Base-by-base conservation (phyloP, 2,329 filamentous ascomycete species). In the Stemphylium vesicarium region DNA sequence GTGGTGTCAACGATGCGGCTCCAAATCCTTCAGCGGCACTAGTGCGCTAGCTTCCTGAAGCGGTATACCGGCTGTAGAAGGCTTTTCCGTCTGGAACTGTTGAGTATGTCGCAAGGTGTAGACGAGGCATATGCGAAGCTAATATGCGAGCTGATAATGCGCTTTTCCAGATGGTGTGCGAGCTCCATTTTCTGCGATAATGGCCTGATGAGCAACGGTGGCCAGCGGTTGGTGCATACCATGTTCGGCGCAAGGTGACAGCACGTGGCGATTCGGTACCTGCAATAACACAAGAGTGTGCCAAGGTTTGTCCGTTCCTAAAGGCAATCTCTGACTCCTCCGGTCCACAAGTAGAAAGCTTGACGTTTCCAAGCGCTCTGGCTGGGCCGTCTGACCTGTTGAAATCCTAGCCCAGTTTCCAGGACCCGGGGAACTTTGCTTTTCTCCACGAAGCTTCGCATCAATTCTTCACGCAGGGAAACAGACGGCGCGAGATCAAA, bases 291-390 rank as follows among this genome's bases (percentile, higher is more conserved):
- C 0, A 95, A 67, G 0, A 90, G 88, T 16, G 0, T 90, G 91
- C 0, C 89, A 92, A 69, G 95, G 94, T 2, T 96, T 88, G 69
- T 95, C 90, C 91, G 95, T 95, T 11, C 89, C 92, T 94, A 50
- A 95, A 85, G 0, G 89, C 80, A 36, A 95, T 73, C 0, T 84
- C 91, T 2, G 88, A 90, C 0, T 91, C 91, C 73, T 95, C 95
- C 0, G 91, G 90, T 0, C 91, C 91, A 2, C 90, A 88, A 95
- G 92, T 0, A 91, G 90, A 16, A 33, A 94, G 77, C 91, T 95
- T 94, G 3, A 93, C 89, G 41, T 65, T 60, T 31, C 85, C 84
- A 9, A 95, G 77, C 0, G 91, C 91, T 16, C 81, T 81, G 1
- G 81, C 83, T 0, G 91, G 90, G 63, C 95, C 89, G 51, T 89